A percentile compares a stretch with the other conserved stretches of the same genome.
phyloP scores from a whole-genome alignment of 495 filamentous ascomycete species.

The Podospora comata region DNA sequence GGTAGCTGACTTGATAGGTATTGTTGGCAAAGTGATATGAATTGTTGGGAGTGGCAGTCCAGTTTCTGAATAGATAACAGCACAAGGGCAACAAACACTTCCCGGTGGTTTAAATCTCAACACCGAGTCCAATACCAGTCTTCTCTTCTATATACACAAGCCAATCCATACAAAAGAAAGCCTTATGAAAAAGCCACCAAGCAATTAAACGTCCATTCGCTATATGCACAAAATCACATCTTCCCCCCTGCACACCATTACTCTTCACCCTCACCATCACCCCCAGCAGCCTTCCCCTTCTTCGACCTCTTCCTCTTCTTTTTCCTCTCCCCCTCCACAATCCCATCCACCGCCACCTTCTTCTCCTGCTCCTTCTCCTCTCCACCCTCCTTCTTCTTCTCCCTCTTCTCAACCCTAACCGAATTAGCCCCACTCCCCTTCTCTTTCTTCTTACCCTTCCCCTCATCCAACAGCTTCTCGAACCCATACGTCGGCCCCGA shows the following conservation, averaged over 20 bases:
- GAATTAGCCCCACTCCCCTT: slow-evolving; percentile 24
- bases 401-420: slow-evolving; percentile 13
- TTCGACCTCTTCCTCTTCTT: slow-evolving; percentile 51
- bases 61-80: too few species aligned
- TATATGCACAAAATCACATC: slow-evolving; percentile 3
- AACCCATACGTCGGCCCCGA: slow-evolving; percentile 49
- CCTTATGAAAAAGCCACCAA: background rate
- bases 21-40: too few species aligned
- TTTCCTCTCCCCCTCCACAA: slow-evolving; percentile 42
- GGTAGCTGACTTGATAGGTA: too few species aligned
- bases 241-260: background rate
- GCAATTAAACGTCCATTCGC: background rate
- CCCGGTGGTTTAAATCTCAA: too few species aligned
- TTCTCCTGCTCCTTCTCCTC: slow-evolving; percentile 6
- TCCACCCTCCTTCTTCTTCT: slow-evolving; percentile 10
- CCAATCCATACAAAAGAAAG: background rate
- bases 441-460: slow-evolving; percentile 16
- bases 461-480: slow-evolving; percentile 29
- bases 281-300: slow-evolving; percentile 29
- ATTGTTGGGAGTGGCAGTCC: too few species aligned
- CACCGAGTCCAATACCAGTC: too few species aligned
- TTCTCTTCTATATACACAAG: background rate
- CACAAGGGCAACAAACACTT: too few species aligned
- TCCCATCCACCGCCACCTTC: slow-evolving; percentile 15
- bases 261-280: background rate